Percentiles rank a stretch among this genome's conserved stretches.
phyloP scores from a whole-genome alignment of 179 eudicot species.

The Actinidia arguta region DNA sequence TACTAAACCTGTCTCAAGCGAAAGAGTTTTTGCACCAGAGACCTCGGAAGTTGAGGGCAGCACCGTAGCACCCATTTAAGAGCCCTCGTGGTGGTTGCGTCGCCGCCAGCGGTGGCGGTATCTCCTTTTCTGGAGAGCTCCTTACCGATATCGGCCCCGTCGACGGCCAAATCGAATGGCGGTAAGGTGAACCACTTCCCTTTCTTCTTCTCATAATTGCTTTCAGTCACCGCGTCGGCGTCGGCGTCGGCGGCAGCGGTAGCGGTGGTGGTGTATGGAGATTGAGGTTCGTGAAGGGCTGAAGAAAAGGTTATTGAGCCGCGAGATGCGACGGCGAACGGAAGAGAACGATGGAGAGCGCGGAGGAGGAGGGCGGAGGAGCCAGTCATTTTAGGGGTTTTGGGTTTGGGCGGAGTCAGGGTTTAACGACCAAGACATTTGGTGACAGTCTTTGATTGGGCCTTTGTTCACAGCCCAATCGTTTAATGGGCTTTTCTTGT shows the following conservation, averaged over 20 bases:
- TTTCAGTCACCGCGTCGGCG: slow-evolving; percentile 16
- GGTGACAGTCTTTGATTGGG: no score
- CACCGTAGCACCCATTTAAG: slow-evolving; percentile 87
- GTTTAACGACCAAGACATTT: neutral
- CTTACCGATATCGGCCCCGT: slow-evolving; percentile 63
- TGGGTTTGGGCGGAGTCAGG: neutral
- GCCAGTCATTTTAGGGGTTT: slow-evolving; percentile 33
- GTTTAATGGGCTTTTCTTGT: neutral
- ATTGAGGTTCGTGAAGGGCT: slow-evolving; percentile 6
- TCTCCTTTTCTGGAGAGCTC: slow-evolving; percentile 38
- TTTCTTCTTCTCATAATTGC: slow-evolving; percentile 20
- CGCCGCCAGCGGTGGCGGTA: neutral
- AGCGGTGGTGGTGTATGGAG: slow-evolving; percentile 25
- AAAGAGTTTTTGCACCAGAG: slow-evolving; percentile 91
- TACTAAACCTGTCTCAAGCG: slow-evolving; percentile 84
- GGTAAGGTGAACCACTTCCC: slow-evolving; percentile 69
- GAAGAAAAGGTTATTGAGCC: neutral
- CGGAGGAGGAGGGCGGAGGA: slow-evolving; percentile 44
- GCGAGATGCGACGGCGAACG: slow-evolving; percentile 27
- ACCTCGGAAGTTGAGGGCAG: slow-evolving; percentile 88
- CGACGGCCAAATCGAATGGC: slow-evolving; percentile 52
- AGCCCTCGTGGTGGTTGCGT: slow-evolving; percentile 51
- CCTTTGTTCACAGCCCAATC: no score
- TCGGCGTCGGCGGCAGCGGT: no score
- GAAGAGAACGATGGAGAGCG: slow-evolving; percentile 30